Percentiles rank a stretch among this genome's conserved stretches.
Conservation (phyloP, 2,329 filamentous ascomycete genomes). For the Bipolaris bicolor region DNA sequence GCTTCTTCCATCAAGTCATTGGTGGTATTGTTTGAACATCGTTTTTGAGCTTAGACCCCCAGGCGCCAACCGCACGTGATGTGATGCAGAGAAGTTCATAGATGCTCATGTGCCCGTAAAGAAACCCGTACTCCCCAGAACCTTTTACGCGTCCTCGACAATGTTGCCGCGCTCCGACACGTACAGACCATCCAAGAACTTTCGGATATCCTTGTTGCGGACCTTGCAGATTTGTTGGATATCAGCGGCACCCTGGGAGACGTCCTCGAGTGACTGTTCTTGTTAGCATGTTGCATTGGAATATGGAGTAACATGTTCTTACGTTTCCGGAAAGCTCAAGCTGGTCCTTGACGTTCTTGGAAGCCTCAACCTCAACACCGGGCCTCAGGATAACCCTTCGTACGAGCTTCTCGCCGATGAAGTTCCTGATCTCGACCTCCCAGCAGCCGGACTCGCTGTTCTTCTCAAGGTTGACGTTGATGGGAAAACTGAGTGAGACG, state of each 20-base stretch:
- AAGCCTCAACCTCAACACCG: constrained; percentile 89
- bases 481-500: constrained; percentile 73
- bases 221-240: constrained; percentile 99
- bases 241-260: constrained; percentile 97
- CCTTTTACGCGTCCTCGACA: constrained; percentile 63
- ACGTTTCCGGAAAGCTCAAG: constrained; percentile 86
- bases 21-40: constrained; percentile 48
- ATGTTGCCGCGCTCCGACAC: constrained; percentile 99
- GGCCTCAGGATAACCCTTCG: constrained; percentile 86
- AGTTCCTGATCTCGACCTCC: constrained; percentile 95
- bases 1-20: constrained; percentile 35
- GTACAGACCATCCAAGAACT: constrained; percentile 99
- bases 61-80: constrained; percentile 49
- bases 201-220: constrained; percentile 99
- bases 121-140: constrained; percentile 46
- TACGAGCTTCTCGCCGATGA: constrained; percentile 90
- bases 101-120: constrained; percentile 50
- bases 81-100: constrained; percentile 50
- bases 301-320: constrained; percentile 14
- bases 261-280: constrained; percentile 77
- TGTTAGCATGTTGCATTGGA: constrained; percentile 25
- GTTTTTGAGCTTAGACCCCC: constrained; percentile 48
- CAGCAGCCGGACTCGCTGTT: constrained; percentile 84
- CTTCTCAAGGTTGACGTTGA: constrained; percentile 99
- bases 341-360: constrained; percentile 96